Evolutionary conservation across 306 rosid species (phyloP).

Genomic region (Albizia julibrissin): DNA sequence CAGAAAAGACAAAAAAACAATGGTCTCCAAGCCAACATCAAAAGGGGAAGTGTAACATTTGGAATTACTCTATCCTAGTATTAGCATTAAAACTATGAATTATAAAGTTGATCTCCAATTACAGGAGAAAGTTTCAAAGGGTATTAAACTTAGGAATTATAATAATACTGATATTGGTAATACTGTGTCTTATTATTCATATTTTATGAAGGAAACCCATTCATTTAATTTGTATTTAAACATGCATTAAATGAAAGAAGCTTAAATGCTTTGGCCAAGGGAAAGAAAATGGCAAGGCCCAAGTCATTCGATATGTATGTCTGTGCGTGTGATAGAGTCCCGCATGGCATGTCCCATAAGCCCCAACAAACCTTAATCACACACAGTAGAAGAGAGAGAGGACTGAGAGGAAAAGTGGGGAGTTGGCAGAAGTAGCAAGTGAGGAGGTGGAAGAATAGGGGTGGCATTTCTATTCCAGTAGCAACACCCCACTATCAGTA

Average conservation of each 20-base stretch:
- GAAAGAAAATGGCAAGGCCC: background rate
- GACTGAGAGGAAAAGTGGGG: background rate
- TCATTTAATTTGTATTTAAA: background rate
- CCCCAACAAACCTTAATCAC: background rate
- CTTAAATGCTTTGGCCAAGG: background rate
- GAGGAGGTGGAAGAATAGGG: too few relatives aligned
- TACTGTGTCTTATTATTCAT: background rate
- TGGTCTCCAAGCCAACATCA: background rate
- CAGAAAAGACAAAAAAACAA: background rate
- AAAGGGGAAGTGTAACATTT: background rate
- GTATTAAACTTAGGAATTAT: background rate
- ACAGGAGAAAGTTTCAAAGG: background rate
- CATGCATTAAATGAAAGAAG: background rate
- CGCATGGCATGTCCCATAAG: background rate
- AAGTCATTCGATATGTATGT: background rate
- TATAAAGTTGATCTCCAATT: background rate
- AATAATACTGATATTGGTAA: background rate
- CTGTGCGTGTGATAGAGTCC: background rate
- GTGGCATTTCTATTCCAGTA: too few relatives aligned
- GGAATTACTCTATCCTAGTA: background rate
- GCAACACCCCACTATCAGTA: too few relatives aligned
- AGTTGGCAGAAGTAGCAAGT: background rate
- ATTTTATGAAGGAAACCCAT: background rate
- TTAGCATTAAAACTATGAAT: background rate
- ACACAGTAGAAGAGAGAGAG: background rate